Conservation (phyloP, 108 stramenopile species). For the Parietichytrium sp. region DNA sequence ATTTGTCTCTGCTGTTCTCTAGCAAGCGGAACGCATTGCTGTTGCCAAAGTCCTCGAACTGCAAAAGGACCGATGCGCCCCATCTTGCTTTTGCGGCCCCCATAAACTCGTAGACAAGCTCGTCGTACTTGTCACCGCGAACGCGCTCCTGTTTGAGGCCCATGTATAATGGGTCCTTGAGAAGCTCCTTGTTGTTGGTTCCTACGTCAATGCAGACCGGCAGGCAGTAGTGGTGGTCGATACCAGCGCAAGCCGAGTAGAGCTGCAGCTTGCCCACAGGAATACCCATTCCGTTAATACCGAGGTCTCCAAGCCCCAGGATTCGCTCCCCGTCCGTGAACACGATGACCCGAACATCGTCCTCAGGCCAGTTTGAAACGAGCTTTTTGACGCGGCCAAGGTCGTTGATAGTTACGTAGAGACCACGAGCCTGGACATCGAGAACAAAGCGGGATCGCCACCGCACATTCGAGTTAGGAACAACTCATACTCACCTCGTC, state of each 20-base stretch:
- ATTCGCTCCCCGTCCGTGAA: slow-evolving; percentile 95
- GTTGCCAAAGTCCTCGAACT: slow-evolving; percentile 97
- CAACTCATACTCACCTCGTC: no score
- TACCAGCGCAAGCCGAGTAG: slow-evolving; percentile 96
- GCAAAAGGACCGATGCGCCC: slow-evolving; percentile 77
- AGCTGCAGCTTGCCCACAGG: slow-evolving; percentile 86
- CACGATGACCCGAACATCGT: slow-evolving; percentile 88
- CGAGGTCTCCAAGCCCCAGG: slow-evolving; percentile 92
- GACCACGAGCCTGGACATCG: slow-evolving; percentile 73
- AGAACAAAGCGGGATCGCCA: no score
- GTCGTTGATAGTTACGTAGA: slow-evolving; percentile 90
- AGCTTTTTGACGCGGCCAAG: slow-evolving; percentile 85
- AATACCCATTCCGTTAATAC: slow-evolving; percentile 93
- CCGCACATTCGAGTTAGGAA: no score
- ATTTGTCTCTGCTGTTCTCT: slow-evolving; percentile 79
- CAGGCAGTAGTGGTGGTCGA: slow-evolving; percentile 89
- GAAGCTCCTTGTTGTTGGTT: slow-evolving; percentile 88
- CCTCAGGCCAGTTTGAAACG: slow-evolving; percentile 94
- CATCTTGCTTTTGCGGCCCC: slow-evolving; percentile 85
- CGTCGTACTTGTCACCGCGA: slow-evolving; percentile 72
- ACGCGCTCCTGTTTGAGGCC: slow-evolving; percentile 79
- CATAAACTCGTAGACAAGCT: slow-evolving; percentile 94
- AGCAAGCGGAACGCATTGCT: slow-evolving; percentile 73
- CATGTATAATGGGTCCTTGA: slow-evolving; percentile 83
- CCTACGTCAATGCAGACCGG: slow-evolving; percentile 94